phyloP scores from a whole-genome alignment of 2,329 filamentous ascomycete genomes.

The Zymoseptoria tritici region DNA sequence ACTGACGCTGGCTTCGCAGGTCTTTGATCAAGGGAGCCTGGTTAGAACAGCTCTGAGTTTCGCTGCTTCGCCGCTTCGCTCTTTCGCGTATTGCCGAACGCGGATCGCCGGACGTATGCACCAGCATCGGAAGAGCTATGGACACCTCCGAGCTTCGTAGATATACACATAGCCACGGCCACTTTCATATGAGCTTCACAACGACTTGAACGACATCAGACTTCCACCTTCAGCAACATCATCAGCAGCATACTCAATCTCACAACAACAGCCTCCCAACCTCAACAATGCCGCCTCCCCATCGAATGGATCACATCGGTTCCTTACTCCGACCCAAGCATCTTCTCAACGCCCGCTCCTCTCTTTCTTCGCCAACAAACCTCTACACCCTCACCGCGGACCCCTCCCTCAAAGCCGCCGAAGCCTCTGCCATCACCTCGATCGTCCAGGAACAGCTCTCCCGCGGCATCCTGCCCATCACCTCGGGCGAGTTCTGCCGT shows the following conservation, averaged over 20 bases:
- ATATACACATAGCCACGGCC: not conserved
- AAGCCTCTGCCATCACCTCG: slow-evolving; percentile 57
- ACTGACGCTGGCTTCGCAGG: not conserved
- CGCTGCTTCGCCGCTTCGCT: not conserved
- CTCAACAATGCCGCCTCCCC: slow-evolving; percentile 41
- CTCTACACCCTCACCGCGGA: slow-evolving; percentile 13
- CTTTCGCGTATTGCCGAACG: not conserved
- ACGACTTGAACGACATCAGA: not conserved
- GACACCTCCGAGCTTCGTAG: not conserved
- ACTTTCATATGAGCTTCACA: not conserved
- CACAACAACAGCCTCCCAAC: no score
- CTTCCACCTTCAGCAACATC: not conserved
- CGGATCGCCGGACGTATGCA: not conserved
- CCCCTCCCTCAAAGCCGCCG: slow-evolving; percentile 50
- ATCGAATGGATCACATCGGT: slow-evolving; percentile 64
- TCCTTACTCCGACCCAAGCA: slow-evolving; percentile 58
- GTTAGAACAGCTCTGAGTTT: not conserved
- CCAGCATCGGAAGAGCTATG: not conserved
- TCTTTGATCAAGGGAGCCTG: not conserved
- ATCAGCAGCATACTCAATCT: no score
- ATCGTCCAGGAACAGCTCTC: slow-evolving; percentile 57
- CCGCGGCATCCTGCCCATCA: slow-evolving; percentile 54
- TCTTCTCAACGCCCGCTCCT: slow-evolving; percentile 50
- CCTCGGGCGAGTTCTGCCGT: slow-evolving; percentile 57
- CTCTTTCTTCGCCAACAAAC: slow-evolving; percentile 6